A percentile compares a stretch with the other conserved stretches of the same genome.
Conservation (phyloP, 2,329 filamentous ascomycete genomes). For the Bipolaris zeicola region DNA sequence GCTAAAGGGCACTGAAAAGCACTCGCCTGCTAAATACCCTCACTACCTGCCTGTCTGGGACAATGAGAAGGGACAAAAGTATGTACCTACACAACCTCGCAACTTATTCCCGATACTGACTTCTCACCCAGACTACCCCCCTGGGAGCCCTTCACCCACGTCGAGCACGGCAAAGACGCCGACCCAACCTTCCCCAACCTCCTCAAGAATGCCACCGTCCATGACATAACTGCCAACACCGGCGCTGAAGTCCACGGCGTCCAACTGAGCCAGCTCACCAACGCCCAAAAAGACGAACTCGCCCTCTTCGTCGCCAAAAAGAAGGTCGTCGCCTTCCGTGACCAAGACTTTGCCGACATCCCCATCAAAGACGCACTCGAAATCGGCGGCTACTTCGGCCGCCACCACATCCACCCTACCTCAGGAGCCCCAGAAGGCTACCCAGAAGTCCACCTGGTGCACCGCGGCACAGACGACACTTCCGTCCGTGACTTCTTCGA, state of each 20-base stretch:
- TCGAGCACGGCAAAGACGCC: conserved; percentile 77
- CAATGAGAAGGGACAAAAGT: conserved; percentile 52
- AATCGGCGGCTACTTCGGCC: conserved; percentile 76
- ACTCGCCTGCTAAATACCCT: conserved; percentile 66
- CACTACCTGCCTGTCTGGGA: conserved; percentile 78
- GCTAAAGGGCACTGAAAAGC: conserved; percentile 58
- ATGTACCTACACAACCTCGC: background rate
- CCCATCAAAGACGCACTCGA: conserved; percentile 72
- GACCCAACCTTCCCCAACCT: conserved; percentile 72
- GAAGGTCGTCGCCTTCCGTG: conserved; percentile 76
- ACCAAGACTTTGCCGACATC: conserved; percentile 70
- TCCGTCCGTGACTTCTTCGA: conserved; percentile 67
- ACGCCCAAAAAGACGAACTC: conserved; percentile 76
- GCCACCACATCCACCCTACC: conserved; percentile 81
- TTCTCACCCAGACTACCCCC: conserved; percentile 61
- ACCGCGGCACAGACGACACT: conserved; percentile 70
- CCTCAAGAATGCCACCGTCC: conserved; percentile 59
- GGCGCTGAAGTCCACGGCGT: conserved; percentile 74
- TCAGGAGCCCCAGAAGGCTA: conserved; percentile 74
- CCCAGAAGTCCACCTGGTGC: conserved; percentile 79
- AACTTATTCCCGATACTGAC: conserved; percentile 5
- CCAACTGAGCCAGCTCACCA: conserved; percentile 70
- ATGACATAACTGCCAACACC: conserved; percentile 72
- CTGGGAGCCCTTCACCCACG: conserved; percentile 71
- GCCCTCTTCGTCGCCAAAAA: conserved; percentile 76